These are phyloP conservation scores for Basidiobolus meristosporus DNA, from an alignment of 371 early-diverging fungal genomes.

Conservation along the genomic window DNA sequence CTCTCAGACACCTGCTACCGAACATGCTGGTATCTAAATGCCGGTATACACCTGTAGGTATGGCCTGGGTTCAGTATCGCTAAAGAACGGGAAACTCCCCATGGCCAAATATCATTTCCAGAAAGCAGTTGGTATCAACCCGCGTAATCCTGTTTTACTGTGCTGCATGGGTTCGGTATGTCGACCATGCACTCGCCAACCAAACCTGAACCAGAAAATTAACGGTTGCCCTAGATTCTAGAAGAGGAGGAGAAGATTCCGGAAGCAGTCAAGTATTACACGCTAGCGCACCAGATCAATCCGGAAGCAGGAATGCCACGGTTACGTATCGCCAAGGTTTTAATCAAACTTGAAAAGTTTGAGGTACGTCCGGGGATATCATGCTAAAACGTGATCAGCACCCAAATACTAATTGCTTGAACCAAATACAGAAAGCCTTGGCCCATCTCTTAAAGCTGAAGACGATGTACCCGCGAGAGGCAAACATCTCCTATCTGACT, in stretches of 20 bases:
- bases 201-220: neutral
- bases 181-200: neutral
- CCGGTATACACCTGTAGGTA: constrained; percentile 21
- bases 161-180: constrained; percentile 33
- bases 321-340: constrained; percentile 25
- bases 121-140: constrained; percentile 35
- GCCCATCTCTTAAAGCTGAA: constrained; percentile 22
- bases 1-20: neutral
- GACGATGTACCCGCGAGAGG: constrained; percentile 23
- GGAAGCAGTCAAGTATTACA: constrained; percentile 11
- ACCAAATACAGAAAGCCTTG: constrained; percentile 22
- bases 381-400: neutral
- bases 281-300: constrained; percentile 10
- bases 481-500: constrained; percentile 38
- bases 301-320: constrained; percentile 20
- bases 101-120: constrained; percentile 39
- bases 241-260: constrained; percentile 11
- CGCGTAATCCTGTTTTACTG: constrained; percentile 29
- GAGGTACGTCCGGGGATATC: constrained; percentile 4
- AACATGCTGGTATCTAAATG: neutral
- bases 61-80: constrained; percentile 40
- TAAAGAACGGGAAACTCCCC: constrained; percentile 36
- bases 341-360: constrained; percentile 22
- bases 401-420: too few species aligned
- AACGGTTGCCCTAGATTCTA: constrained; percentile 7